Percentiles rank a stretch among this genome's conserved stretches.
These are phyloP conservation scores for Geranium brycei DNA, from an alignment of 345 rosid species.

Conservation along the genomic window DNA sequence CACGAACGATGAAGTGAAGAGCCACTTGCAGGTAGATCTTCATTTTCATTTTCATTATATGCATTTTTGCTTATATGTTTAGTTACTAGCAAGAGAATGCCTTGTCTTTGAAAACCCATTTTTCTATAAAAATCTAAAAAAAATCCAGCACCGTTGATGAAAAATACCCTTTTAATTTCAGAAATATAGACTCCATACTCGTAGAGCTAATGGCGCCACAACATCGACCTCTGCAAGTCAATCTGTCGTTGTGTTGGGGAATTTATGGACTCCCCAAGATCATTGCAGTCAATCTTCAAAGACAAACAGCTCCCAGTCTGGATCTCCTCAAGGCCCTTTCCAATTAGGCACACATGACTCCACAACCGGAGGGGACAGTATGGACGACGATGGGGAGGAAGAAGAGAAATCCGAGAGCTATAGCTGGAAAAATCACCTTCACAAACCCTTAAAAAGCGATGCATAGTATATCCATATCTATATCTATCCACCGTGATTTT, in stretches of 20 bases:
- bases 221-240: constrained; percentile 33
- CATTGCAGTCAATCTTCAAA: constrained; percentile 42
- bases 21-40: constrained; percentile 78
- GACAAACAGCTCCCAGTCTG: constrained; percentile 50
- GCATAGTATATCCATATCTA: constrained; percentile 22
- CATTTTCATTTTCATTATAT: background rate
- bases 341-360: constrained; percentile 55
- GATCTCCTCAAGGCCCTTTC: constrained; percentile 89
- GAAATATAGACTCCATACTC: constrained; percentile 78
- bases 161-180: constrained; percentile 22
- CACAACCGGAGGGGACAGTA: constrained; percentile 61
- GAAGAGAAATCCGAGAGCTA: constrained; percentile 48
- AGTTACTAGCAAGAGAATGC: background rate
- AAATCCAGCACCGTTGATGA: constrained; percentile 3
- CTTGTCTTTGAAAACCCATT: background rate
- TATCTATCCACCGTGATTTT: constrained; percentile 31
- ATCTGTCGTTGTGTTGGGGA: constrained; percentile 47
- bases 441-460: constrained; percentile 28
- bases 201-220: constrained; percentile 30
- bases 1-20: constrained; percentile 97
- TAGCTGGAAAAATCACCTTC: constrained; percentile 51
- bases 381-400: constrained; percentile 75
- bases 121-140: background rate
- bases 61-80: background rate
- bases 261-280: constrained; percentile 52